Percentiles rank a stretch among this genome's conserved stretches.
Evolutionary conservation across 305 asterid genomes (phyloP).

Genomic region (Fraxinus nigra): DNA sequence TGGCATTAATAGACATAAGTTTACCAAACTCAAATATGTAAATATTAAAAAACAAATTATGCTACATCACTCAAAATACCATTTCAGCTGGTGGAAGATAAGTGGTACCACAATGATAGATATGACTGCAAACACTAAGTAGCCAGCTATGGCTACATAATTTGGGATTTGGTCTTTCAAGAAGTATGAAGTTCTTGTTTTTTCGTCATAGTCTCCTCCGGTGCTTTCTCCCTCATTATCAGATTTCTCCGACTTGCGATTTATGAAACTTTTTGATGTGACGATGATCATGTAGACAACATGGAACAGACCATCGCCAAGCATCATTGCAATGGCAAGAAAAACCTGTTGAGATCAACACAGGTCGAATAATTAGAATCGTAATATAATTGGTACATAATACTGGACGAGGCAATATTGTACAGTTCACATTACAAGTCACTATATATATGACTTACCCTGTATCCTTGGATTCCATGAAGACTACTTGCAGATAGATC

Average conservation of each 20-base stretch:
- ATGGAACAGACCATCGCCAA: slow-evolving; percentile 74
- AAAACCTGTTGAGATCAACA: slow-evolving; percentile 39
- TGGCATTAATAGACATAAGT: background rate
- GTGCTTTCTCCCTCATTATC: background rate
- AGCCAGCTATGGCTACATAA: slow-evolving; percentile 39
- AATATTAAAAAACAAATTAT: background rate
- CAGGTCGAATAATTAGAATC: background rate
- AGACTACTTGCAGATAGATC: slow-evolving; percentile 35
- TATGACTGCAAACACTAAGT: slow-evolving; percentile 31
- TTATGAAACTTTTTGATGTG: slow-evolving; percentile 20
- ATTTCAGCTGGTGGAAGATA: slow-evolving; percentile 53
- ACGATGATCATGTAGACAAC: slow-evolving; percentile 40
- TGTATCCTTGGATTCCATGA: slow-evolving; percentile 76
- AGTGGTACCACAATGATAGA: slow-evolving; percentile 39
- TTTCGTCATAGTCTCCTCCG: slow-evolving; percentile 26
- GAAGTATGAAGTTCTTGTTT: slow-evolving; percentile 37
- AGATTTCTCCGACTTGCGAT: background rate
- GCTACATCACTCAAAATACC: slow-evolving; percentile 23
- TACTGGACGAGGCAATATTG: background rate
- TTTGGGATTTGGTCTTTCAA: slow-evolving; percentile 59
- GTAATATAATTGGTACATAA: background rate
- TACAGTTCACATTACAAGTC: background rate
- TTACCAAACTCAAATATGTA: background rate
- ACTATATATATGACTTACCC: slow-evolving; percentile 24
- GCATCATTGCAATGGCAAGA: slow-evolving; percentile 64